Conservation (phyloP, 306 rosid genomes). For the Cucumis cinereus region DNA sequence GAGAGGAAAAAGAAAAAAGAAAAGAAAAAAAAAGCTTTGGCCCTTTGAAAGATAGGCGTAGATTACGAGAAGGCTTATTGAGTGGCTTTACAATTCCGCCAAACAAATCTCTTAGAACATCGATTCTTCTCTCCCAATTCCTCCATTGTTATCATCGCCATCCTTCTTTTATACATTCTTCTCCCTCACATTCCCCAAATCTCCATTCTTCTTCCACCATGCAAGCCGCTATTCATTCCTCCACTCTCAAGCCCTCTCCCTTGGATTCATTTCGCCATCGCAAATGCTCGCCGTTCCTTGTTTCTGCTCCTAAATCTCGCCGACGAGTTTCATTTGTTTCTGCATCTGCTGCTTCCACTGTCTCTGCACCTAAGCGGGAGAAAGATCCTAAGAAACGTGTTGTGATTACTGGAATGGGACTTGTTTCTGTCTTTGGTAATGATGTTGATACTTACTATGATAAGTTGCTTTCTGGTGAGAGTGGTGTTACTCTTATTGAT, state of each 20-base stretch:
- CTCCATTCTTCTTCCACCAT: slow-evolving; percentile 17
- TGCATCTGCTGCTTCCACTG: slow-evolving; percentile 30
- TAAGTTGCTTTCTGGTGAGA: slow-evolving; percentile 75
- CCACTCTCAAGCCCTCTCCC: slow-evolving; percentile 43
- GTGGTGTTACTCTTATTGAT: slow-evolving; percentile 64
- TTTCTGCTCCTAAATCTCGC: slow-evolving; percentile 9
- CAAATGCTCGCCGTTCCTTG: slow-evolving; percentile 1
- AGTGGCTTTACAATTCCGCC: background rate
- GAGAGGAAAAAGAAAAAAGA: no score
- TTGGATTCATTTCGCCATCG: slow-evolving; percentile 14
- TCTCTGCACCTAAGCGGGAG: slow-evolving; percentile 64
- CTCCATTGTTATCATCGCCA: slow-evolving; percentile 23
- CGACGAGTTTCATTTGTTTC: slow-evolving; percentile 29
- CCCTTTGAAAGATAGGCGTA: background rate
- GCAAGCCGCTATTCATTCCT: slow-evolving; percentile 46
- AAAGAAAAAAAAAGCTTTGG: no score
- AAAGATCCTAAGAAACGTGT: slow-evolving; percentile 92
- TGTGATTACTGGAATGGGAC: slow-evolving; percentile 83
- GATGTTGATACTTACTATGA: slow-evolving; percentile 65
- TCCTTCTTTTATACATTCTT: background rate
- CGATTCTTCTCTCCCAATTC: background rate
- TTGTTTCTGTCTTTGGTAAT: slow-evolving; percentile 83
- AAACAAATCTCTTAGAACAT: background rate
- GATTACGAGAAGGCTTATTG: background rate
- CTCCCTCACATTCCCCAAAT: background rate